phyloP scores from a whole-genome alignment of 2,329 filamentous ascomycete species.

The Alternaria alternata region DNA sequence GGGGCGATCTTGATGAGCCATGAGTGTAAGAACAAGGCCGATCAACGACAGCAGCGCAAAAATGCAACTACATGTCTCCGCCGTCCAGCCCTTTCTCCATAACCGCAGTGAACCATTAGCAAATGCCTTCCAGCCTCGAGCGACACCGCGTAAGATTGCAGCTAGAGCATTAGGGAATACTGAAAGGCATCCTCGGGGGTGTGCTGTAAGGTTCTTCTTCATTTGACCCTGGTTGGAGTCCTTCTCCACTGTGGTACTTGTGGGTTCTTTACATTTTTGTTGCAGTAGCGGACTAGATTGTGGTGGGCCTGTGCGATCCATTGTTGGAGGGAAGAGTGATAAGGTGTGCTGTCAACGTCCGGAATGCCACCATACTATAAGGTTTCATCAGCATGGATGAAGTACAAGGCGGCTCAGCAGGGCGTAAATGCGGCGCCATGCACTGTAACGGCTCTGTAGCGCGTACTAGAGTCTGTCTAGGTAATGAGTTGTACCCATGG shows the following conservation, averaged over 20 bases:
- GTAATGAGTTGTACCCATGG: too few relatives aligned
- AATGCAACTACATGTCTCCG: slow-evolving; percentile 13
- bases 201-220: background rate
- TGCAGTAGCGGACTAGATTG: slow-evolving; percentile 4
- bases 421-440: slow-evolving; percentile 1
- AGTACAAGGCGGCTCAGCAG: slow-evolving; percentile 1
- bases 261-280: background rate
- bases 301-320: slow-evolving; percentile 1
- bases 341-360: background rate
- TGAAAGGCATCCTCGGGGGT: background rate
- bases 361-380: background rate
- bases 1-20: slow-evolving; percentile 10
- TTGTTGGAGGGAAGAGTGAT: background rate
- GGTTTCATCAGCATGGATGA: background rate
- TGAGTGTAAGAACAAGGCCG: slow-evolving; percentile 1
- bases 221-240: background rate
- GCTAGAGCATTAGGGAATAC: background rate
- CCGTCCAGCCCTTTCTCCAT: slow-evolving; percentile 13
- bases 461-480: too few relatives aligned
- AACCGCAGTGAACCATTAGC: slow-evolving; percentile 1
- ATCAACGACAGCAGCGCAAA: slow-evolving; percentile 11
- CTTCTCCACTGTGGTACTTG: background rate
- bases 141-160: background rate
- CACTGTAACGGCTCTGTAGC: background rate
- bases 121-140: background rate